These are phyloP conservation scores for Pichia sp. DNA, from an alignment of 1,139 yeast genomes.

Conservation along the genomic window DNA sequence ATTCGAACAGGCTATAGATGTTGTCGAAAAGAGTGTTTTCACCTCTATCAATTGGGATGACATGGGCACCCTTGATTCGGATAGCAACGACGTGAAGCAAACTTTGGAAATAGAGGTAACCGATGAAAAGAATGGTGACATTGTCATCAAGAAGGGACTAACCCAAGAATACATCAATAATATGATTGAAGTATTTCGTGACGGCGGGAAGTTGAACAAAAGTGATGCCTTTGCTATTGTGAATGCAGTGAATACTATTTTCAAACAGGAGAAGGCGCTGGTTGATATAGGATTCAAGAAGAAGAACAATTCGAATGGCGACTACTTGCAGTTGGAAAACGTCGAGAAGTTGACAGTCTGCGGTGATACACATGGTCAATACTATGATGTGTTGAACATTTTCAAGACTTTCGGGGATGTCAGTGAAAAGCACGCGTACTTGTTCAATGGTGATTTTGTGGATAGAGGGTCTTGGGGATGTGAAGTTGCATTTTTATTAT, in stretches of 20 bases:
- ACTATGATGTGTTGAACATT: slow-evolving; percentile 78
- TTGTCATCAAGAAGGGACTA: slow-evolving; percentile 25
- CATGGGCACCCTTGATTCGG: slow-evolving; percentile 24
- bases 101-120: slow-evolving; percentile 9
- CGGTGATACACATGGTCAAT: slow-evolving; percentile 98
- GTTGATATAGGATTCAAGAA: slow-evolving; percentile 59
- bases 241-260: slow-evolving; percentile 63
- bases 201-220: slow-evolving; percentile 72
- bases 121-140: slow-evolving; percentile 11
- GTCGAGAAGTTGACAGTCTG: slow-evolving; percentile 63
- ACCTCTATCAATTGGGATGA: slow-evolving; percentile 46
- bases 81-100: slow-evolving; percentile 41
- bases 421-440: slow-evolving; percentile 59
- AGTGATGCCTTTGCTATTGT: slow-evolving; percentile 81
- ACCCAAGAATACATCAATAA: slow-evolving; percentile 54
- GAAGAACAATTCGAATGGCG: slow-evolving; percentile 25
- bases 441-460: slow-evolving; percentile 96
- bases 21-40: slow-evolving; percentile 46
- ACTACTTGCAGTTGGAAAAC: slow-evolving; percentile 26
- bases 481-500: slow-evolving; percentile 83
- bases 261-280: slow-evolving; percentile 65
- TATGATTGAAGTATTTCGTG: slow-evolving; percentile 65
- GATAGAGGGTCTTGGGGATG: slow-evolving; percentile 99
- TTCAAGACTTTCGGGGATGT: slow-evolving; percentile 70
- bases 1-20: slow-evolving; percentile 83